A percentile compares a stretch with the other conserved stretches of the same genome.
phyloP scores from a whole-genome alignment of 768 basidiomycete genomes.

The Psilocybe sp. region DNA sequence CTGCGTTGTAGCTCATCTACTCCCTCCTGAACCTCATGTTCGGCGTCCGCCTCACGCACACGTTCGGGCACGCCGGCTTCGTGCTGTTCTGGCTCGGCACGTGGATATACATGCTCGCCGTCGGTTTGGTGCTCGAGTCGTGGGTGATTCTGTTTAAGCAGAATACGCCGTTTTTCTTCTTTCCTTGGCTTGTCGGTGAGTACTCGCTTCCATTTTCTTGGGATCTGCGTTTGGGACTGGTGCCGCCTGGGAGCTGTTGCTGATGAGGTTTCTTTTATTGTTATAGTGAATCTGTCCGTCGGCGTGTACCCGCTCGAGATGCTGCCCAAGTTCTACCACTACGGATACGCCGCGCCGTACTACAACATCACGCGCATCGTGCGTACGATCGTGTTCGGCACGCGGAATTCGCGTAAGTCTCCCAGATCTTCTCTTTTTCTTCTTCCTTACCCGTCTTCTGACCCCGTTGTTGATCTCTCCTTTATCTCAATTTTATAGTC shows the following conservation, averaged over 20 bases:
- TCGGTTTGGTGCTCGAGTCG: slow-evolving; percentile 63
- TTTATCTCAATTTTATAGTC: no score
- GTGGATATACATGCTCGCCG: slow-evolving; percentile 53
- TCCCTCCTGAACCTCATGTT: slow-evolving; percentile 57
- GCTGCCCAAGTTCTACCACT: slow-evolving; percentile 49
- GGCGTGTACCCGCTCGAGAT: slow-evolving; percentile 49
- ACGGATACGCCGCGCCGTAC: slow-evolving; percentile 64
- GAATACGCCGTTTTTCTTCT: slow-evolving; percentile 56
- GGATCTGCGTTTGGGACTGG: no score
- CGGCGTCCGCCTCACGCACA: slow-evolving; percentile 47
- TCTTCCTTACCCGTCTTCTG: no score
- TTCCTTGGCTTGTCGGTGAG: slow-evolving; percentile 63
- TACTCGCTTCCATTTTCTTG: not conserved
- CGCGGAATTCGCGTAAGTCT: slow-evolving; percentile 49
- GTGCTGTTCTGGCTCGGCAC: slow-evolving; percentile 70
- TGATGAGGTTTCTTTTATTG: not conserved
- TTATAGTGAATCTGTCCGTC: slow-evolving; percentile 55
- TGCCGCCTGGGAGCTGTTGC: no score
- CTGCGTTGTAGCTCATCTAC: slow-evolving; percentile 44
- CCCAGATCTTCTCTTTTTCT: no score
- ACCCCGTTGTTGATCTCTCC: no score
- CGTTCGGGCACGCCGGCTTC: slow-evolving; percentile 51
- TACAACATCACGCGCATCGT: slow-evolving; percentile 58
- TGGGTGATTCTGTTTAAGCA: slow-evolving; percentile 53
- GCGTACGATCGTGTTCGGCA: slow-evolving; percentile 56